phyloP scores from a whole-genome alignment of 768 basidiomycete species.

The Rubroboletus satanas region DNA sequence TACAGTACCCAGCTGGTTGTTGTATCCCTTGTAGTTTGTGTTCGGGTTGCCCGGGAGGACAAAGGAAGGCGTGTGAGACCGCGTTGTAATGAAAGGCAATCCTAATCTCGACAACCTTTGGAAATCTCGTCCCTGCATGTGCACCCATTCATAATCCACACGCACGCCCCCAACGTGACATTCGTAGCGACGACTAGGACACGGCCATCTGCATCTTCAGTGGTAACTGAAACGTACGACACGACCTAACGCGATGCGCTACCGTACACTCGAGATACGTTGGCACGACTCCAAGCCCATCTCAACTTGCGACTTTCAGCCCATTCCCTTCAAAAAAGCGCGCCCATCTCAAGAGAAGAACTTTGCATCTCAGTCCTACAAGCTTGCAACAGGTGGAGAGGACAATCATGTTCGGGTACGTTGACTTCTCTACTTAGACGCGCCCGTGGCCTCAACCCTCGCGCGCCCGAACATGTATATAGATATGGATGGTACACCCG shows the following conservation, averaged over 20 bases:
- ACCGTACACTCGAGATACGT: conserved; percentile 87
- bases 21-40: conserved; percentile 2
- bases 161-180: conserved; percentile 4
- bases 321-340: conserved; percentile 75
- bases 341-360: conserved; percentile 55
- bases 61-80: conserved; percentile 25
- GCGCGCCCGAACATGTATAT: conserved; percentile 5
- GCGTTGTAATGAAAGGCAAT: conserved; percentile 4
- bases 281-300: conserved; percentile 97
- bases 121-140: conserved; percentile 4
- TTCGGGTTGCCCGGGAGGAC: conserved; percentile 6
- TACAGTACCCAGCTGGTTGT: not conserved
- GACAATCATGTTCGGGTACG: conserved; percentile 95
- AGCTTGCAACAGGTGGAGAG: conserved; percentile 91
- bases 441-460: conserved; percentile 7
- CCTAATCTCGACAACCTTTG: conserved; percentile 8
- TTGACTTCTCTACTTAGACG: conserved; percentile 22
- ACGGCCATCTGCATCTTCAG: not conserved
- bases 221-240: not conserved
- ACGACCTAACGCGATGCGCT: conserved; percentile 55
- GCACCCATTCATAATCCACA: conserved; percentile 6
- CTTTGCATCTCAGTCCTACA: conserved; percentile 73
- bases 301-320: conserved; percentile 95
- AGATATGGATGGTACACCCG: conserved; percentile 96
- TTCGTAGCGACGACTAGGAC: conserved; percentile 6